A percentile compares a stretch with the other conserved stretches of the same genome.
Conservation (phyloP, 805 yeast species). For the Wickerhamiella hasegawae region DNA sequence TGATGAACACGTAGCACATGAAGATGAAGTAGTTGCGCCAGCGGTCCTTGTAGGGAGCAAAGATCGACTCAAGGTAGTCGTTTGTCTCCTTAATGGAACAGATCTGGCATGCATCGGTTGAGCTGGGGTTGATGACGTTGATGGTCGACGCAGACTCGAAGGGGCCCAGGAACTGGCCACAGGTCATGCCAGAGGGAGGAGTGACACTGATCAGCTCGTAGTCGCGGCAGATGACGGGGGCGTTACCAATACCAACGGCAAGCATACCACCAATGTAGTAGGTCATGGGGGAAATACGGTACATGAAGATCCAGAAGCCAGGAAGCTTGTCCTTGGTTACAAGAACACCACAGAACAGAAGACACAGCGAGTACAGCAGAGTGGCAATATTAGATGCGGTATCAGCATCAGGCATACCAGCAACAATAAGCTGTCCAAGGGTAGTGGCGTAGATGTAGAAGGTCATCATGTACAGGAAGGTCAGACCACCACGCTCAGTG, state of each 20-base stretch:
- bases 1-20: slow-evolving; percentile 37
- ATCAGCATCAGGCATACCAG: slow-evolving; percentile 45
- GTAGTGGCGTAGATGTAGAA: slow-evolving; percentile 34
- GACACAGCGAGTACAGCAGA: slow-evolving; percentile 35
- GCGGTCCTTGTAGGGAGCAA: slow-evolving; percentile 27
- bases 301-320: slow-evolving; percentile 68
- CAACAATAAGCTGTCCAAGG: slow-evolving; percentile 36
- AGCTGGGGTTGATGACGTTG: slow-evolving; percentile 39
- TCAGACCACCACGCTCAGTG: slow-evolving; percentile 1
- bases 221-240: slow-evolving; percentile 30
- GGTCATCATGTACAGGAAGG: slow-evolving; percentile 23
- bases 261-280: slow-evolving; percentile 44
- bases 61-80: slow-evolving; percentile 26
- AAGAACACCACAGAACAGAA: slow-evolving; percentile 51
- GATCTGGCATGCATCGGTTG: slow-evolving; percentile 25
- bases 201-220: slow-evolving; percentile 32
- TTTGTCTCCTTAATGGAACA: slow-evolving; percentile 25
- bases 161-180: slow-evolving; percentile 33
- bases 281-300: slow-evolving; percentile 49
- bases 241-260: slow-evolving; percentile 30
- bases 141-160: slow-evolving; percentile 30
- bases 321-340: slow-evolving; percentile 43
- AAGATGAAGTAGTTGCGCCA: slow-evolving; percentile 50
- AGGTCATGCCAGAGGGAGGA: slow-evolving; percentile 45
- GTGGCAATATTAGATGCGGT: slow-evolving; percentile 43